Conservation (phyloP, 371 early-diverging fungal genomes). For the Scutellospora calospora region DNA sequence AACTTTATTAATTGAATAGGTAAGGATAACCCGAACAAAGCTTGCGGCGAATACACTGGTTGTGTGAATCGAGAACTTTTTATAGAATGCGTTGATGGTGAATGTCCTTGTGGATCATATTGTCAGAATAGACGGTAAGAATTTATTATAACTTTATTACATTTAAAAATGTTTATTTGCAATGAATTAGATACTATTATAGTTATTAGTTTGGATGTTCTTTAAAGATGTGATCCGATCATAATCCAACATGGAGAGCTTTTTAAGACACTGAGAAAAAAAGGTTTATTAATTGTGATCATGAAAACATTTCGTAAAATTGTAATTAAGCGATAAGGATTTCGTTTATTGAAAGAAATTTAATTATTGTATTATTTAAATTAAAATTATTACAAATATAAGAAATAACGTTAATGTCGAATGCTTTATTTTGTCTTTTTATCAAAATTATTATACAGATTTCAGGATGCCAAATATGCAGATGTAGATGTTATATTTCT, state of each 20-base stretch:
- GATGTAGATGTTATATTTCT: constrained; percentile 88
- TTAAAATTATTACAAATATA: neutral
- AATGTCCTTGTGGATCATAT: constrained; percentile 89
- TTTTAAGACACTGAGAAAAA: too few species aligned
- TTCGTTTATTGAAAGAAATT: neutral
- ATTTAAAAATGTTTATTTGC: too few species aligned
- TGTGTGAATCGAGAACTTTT: constrained; percentile 95
- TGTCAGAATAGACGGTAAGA: constrained; percentile 87
- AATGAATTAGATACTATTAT: too few species aligned
- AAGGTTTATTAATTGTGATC: too few species aligned
- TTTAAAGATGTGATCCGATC: too few species aligned
- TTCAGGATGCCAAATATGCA: constrained; percentile 85
- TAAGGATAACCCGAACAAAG: constrained; percentile 51
- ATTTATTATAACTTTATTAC: neutral
- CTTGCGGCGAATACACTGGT: constrained; percentile 86
- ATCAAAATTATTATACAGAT: constrained; percentile 57
- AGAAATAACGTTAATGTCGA: neutral
- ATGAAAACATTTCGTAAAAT: too few species aligned
- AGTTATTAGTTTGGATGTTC: neutral
- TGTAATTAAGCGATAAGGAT: neutral
- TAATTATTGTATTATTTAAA: neutral
- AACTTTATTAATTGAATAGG: constrained; percentile 2
- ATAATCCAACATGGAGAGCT: too few species aligned
- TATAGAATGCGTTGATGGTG: constrained; percentile 90
- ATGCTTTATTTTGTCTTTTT: neutral